phyloP scores from a whole-genome alignment of 257 asterid species.

The Haberlea rhodopensis region DNA sequence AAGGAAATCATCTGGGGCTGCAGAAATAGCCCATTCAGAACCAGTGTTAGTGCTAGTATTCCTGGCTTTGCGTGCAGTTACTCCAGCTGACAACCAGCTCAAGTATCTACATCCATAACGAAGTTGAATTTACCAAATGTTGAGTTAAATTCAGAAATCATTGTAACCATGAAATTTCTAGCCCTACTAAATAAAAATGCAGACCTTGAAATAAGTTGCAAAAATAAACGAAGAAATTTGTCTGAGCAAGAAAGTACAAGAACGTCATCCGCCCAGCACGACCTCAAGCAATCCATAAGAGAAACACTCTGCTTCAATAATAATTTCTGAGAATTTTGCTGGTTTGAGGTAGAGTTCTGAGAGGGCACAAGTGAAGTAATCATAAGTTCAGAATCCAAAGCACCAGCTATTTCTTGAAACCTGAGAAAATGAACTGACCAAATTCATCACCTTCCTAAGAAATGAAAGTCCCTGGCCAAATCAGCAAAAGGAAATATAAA shows the following conservation, averaged over 20 bases:
- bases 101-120: slow-evolving; percentile 57
- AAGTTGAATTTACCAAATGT: slow-evolving; percentile 18
- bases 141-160: not conserved
- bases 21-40: slow-evolving; percentile 85
- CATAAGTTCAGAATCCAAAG: slow-evolving; percentile 85
- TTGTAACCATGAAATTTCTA: slow-evolving; percentile 7
- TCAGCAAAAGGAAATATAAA: slow-evolving; percentile 7
- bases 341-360: slow-evolving; percentile 41
- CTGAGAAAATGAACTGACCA: slow-evolving; percentile 43
- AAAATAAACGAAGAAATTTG: slow-evolving; percentile 88
- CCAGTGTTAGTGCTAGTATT: slow-evolving; percentile 52
- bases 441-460: slow-evolving; percentile 22
- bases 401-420: slow-evolving; percentile 98
- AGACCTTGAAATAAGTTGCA: slow-evolving; percentile 92
- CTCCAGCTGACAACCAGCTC: slow-evolving; percentile 81
- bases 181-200: slow-evolving; percentile 22
- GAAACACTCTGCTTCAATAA: slow-evolving; percentile 70
- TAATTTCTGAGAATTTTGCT: slow-evolving; percentile 46
- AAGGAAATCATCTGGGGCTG: slow-evolving; percentile 77
- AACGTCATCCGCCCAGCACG: slow-evolving; percentile 93
- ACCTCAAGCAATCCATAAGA: slow-evolving; percentile 82
- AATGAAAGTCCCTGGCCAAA: slow-evolving; percentile 18
- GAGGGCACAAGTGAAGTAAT: slow-evolving; percentile 50
- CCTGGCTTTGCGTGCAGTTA: slow-evolving; percentile 71
- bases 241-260: slow-evolving; percentile 86